Conservation (phyloP, 2,329 filamentous ascomycete genomes). For the Penicillium paneum region DNA sequence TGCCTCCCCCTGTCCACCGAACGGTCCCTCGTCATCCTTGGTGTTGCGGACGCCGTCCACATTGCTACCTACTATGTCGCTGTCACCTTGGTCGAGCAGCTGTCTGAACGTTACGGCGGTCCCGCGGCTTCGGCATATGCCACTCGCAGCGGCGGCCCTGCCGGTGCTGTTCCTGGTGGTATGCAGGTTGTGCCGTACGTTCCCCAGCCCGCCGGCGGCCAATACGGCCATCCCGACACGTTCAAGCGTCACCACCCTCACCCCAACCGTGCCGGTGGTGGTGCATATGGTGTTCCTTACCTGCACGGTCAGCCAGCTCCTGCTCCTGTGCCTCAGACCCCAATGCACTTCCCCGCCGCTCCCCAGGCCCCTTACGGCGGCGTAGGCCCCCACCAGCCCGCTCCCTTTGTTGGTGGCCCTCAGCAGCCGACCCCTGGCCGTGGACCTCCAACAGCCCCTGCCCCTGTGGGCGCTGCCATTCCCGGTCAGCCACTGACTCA, state of each 20-base stretch:
- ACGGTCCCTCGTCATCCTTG: slow-evolving; percentile 95
- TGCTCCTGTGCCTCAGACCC: slow-evolving; percentile 56
- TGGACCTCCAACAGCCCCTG: slow-evolving; percentile 62
- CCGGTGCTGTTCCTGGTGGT: slow-evolving; percentile 88
- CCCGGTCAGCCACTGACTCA: slow-evolving; percentile 86
- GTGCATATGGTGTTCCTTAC: slow-evolving; percentile 67
- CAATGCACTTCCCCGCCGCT: slow-evolving; percentile 75
- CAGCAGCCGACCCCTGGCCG: slow-evolving; percentile 60
- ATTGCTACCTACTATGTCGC: slow-evolving; percentile 99
- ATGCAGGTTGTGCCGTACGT: slow-evolving; percentile 99
- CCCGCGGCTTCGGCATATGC: slow-evolving; percentile 97
- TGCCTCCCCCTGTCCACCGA: slow-evolving; percentile 93
- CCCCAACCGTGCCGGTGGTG: slow-evolving; percentile 70
- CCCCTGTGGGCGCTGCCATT: slow-evolving; percentile 69
- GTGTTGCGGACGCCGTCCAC: slow-evolving; percentile 95
- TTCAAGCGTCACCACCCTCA: slow-evolving; percentile 72
- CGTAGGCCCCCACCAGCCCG: slow-evolving; percentile 74
- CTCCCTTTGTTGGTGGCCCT: slow-evolving; percentile 60
- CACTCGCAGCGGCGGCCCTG: slow-evolving; percentile 86
- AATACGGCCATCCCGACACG: slow-evolving; percentile 86
- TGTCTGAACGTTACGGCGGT: slow-evolving; percentile 94
- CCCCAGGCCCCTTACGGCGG: slow-evolving; percentile 74
- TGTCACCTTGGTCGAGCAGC: slow-evolving; percentile 94
- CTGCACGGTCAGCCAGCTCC: slow-evolving; percentile 63
- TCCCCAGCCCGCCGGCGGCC: slow-evolving; percentile 86